Base-by-base conservation (phyloP, 164 flowering plant species). In the Berberis thunbergii region DNA sequence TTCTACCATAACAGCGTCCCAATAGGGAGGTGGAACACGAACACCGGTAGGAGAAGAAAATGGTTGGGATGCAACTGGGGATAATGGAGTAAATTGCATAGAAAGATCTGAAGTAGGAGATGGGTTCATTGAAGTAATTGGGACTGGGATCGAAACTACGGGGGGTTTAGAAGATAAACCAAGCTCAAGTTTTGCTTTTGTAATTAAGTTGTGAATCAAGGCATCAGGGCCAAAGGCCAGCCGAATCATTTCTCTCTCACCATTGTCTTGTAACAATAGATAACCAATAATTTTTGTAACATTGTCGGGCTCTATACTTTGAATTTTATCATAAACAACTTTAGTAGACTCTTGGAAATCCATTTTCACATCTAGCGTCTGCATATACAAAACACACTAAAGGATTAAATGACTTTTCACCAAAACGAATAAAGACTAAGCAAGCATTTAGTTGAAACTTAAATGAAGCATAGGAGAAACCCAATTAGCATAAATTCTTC, bases 151-250 rank as follows among this genome's bases (percentile, higher is more conserved):
- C 11, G 80, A 53, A 4, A 62, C 49, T 1, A 26, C 26, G 26
- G 64, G 45, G 2, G 77, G 60, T 52, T 73, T 69, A 1, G 70
- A 26, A 6, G 71, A 67, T 39, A 79, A 49, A 0, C 78, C 66
- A 0, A 92, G 78, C 4, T 82, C 80, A 26, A 67, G 41, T 70
- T 81, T 86, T 2, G 80, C 85, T 53, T 69, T 74, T 48, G 64
- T 57, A 5, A 90, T 74, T 43, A 86, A 65, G 13, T 74, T 46
- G 1, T 69, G 82, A 12, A 93, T 70, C 10, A 64, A 58, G 3
- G 54, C 57, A 12, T 90, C 96, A 26, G 96, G 83, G 45, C 79
- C 79, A 43, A 72, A 69, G n/a, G 98, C 98, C 56, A 87, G 68
- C 3, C 83, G 64, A 12, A 80, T 77, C 85, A 93, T 86, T 43